Percentiles rank a stretch among this genome's conserved stretches.
Evolutionary conservation across 352 stramenopile genomes (phyloP).

Genomic region (Chrysophaeum taylorii): DNA sequence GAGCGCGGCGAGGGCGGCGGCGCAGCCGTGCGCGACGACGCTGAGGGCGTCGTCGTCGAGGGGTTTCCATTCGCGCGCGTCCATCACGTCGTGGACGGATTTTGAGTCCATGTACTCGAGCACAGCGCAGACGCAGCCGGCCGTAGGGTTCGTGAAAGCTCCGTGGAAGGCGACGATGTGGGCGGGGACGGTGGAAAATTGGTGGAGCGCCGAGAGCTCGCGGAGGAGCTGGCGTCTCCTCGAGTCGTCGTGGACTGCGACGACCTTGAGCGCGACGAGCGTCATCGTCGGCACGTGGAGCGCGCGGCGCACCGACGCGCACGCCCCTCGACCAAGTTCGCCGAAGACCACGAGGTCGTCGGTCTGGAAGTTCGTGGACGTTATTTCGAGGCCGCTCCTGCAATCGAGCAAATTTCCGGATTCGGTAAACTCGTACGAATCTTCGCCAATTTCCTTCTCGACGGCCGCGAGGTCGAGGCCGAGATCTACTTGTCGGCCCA

Average conservation of each 20-base stretch:
- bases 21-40: constrained; percentile 9
- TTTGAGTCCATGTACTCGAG: constrained; percentile 24
- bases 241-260: constrained; percentile 71
- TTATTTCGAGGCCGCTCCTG: constrained; percentile 1
- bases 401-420: constrained; percentile 8
- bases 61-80: not conserved
- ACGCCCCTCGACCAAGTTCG: constrained; percentile 47
- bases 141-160: constrained; percentile 19
- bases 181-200: constrained; percentile 11
- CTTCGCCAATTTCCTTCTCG: not conserved
- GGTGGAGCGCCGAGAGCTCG: constrained; percentile 36
- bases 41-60: constrained; percentile 15
- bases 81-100: constrained; percentile 21
- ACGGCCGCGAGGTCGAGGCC: constrained; percentile 7
- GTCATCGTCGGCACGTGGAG: constrained; percentile 70
- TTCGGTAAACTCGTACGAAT: constrained; percentile 18
- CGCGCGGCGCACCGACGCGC: constrained; percentile 70
- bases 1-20: constrained; percentile 17
- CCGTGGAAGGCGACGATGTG: constrained; percentile 25
- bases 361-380: constrained; percentile 2
- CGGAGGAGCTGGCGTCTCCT: constrained; percentile 39
- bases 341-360: constrained; percentile 15
- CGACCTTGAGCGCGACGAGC: constrained; percentile 75
- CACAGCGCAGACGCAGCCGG: constrained; percentile 19
- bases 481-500: not conserved